Conservation (phyloP, 352 stramenopile species). For the Pythium brachiatum region DNA sequence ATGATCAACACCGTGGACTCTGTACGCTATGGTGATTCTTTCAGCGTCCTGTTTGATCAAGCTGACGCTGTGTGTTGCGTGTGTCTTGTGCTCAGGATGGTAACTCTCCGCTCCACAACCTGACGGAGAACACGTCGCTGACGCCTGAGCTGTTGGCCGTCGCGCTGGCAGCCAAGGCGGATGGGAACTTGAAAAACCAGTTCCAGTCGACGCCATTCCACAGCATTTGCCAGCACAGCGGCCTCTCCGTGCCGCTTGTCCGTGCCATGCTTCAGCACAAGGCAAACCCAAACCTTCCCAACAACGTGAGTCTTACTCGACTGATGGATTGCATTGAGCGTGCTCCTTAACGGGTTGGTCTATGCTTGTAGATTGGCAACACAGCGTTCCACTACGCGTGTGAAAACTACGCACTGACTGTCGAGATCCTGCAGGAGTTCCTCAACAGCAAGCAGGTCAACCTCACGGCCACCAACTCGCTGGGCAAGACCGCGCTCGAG, state of each 20-base stretch:
- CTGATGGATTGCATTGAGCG: neutral
- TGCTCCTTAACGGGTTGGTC: neutral
- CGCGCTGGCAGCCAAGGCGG: constrained; percentile 40
- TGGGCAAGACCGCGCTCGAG: constrained; percentile 65
- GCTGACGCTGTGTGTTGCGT: neutral
- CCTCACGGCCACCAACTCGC: constrained; percentile 59
- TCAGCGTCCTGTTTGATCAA: neutral
- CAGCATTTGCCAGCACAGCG: constrained; percentile 68
- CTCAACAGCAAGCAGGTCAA: constrained; percentile 61
- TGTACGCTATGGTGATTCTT: constrained; percentile 16
- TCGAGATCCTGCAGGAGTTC: constrained; percentile 59
- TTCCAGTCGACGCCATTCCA: constrained; percentile 76
- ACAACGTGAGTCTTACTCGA: constrained; percentile 50
- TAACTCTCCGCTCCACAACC: constrained; percentile 64
- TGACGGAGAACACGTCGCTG: constrained; percentile 47
- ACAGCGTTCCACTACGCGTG: constrained; percentile 71
- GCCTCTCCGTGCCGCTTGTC: constrained; percentile 42
- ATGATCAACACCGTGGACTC: constrained; percentile 48
- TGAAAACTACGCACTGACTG: constrained; percentile 56
- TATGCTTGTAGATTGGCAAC: constrained; percentile 58
- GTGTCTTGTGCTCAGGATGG: constrained; percentile 36
- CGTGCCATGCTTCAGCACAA: constrained; percentile 46
- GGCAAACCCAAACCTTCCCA: constrained; percentile 67
- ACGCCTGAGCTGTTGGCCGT: constrained; percentile 36
- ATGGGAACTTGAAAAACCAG: constrained; percentile 71